Base-by-base conservation (phyloP, 140 eudicot species). In the Erigeron philadelphicus region DNA sequence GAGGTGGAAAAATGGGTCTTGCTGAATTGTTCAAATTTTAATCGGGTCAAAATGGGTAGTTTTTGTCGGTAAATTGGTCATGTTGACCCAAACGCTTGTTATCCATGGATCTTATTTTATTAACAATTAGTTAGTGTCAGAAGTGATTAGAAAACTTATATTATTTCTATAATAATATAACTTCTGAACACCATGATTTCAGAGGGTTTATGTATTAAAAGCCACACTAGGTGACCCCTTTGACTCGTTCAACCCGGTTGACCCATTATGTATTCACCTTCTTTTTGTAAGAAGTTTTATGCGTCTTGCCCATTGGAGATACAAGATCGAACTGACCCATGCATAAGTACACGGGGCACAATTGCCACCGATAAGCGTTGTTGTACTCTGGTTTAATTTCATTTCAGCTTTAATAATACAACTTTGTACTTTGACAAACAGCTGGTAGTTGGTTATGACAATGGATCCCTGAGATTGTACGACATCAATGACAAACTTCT, bases 401-500 rank as follows among this genome's bases (percentile, higher is more conserved):
- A 10, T 35, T 45, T 19, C 16, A 73, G 35, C 54, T 19, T 46
- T 57, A 58, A 40, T 47, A 16, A 58, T 67, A 59, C 41, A 23
- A 47, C 40, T 38, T 67, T 67, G 18, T 74, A 19, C 25, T 44
- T 16, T 64, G 55, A 65, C 53, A 64, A 71, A 72, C 81, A 90
- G 97, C 88, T 90, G 64, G 82, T 90, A 64, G 88, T 82, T 69
- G 97, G 97, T 68, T 85, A 83, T 25, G 97, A 90, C 74, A 83
- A 83, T 47, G 97, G 97, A 23, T 85, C 90, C 59, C 80, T 90
- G 79, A 83, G 77, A 76, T 75, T 90, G 79, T 90, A 81, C 47
- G 95, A 90, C 84, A 74, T 87, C 77, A 85, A 83, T 23, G 76
- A 80, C 46, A 66, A 63, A 57, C 72, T 38, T 41, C 72, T 81